Percentiles rank a stretch among this genome's conserved stretches.
Evolutionary conservation across 495 filamentous ascomycete species (phyloP).

Genomic region (Hamigera avellanea): DNA sequence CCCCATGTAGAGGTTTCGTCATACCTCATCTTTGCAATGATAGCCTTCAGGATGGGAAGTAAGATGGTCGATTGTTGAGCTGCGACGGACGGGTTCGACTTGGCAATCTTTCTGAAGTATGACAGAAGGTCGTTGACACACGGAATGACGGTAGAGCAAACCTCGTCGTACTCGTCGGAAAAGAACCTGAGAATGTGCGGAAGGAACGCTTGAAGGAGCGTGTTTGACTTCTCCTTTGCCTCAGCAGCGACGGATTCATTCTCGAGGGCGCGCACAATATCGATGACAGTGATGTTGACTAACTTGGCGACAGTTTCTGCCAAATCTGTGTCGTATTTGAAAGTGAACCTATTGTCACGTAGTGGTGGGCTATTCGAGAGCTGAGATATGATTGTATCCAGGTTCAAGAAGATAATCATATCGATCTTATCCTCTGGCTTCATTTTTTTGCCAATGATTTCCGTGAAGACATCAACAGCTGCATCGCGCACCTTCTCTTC

Average conservation of each 20-base stretch:
- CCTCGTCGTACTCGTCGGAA: constrained; percentile 94
- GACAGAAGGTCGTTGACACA: constrained; percentile 82
- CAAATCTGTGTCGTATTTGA: constrained; percentile 84
- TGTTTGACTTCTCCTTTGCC: constrained; percentile 50
- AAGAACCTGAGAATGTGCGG: constrained; percentile 85
- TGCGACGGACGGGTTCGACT: constrained; percentile 45
- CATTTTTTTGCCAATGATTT: constrained; percentile 98
- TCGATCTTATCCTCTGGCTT: constrained; percentile 81
- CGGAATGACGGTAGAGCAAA: constrained; percentile 88
- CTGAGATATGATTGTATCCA: constrained; percentile 68
- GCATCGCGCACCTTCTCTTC: constrained; percentile 73
- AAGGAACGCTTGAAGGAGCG: constrained; percentile 67
- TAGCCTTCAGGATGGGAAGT: constrained; percentile 75
- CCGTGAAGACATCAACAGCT: constrained; percentile 84
- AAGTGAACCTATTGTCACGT: constrained; percentile 61
- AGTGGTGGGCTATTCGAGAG: constrained; percentile 72
- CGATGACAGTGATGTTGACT: constrained; percentile 78
- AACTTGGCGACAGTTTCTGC: constrained; percentile 90
- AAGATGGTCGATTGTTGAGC: constrained; percentile 65
- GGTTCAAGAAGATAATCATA: constrained; percentile 81
- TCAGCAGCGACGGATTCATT: constrained; percentile 42
- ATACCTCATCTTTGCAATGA: constrained; percentile 90
- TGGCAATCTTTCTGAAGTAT: constrained; percentile 70
- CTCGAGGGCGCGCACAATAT: constrained; percentile 72
- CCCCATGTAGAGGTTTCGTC: constrained; percentile 93